Evolutionary conservation across 768 basidiomycete genomes (phyloP), one percentile per base, ranked within the genome.

Genomic region (Termitomyces sp.): DNA sequence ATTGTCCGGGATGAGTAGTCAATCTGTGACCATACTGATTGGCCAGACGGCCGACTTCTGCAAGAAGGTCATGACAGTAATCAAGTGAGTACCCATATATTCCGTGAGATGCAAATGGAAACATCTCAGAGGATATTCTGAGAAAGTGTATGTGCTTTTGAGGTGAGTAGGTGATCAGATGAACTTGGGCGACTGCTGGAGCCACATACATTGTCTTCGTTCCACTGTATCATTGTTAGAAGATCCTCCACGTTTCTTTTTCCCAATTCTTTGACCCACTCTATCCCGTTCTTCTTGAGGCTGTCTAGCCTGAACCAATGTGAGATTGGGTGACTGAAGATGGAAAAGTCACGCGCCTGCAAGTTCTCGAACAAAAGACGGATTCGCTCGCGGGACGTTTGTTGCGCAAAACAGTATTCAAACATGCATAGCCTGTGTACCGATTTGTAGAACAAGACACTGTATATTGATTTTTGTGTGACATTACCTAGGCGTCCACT

Each of bases 1-100:
- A 95, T 71, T 94, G 93, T 2, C 93, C 94, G 0, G 94, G 94
- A 68, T 97, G 94, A 8, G 84, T 79, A 0, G 94, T 97, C 49
- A 98, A 71, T 44, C 94, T 73, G 64, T 95, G 89, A 0, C 85
- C 84, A 57, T 87, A 81, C 62, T 80, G 80, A 40, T 78, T 82
- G 12, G 89, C 89, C 23, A 91, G 75, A 6, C 73, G 76, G 1
- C 90, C 91, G 23, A 82, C 85, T 63, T 75, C 64, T 2, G 77
- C 75, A 5, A 86, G 73, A 23, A 81, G 71, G 3, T 72, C 55
- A 5, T 80, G 75, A 6, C 90, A 93, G 57, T 90, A 94, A 8
- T 82, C 79, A 26, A 98, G 78, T 15, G 84, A 79, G 68, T 98
- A 97, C 0, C 93, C 93, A 64, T 93, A 82, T 19, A 76, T 77